Evolutionary conservation across 345 rosid species (phyloP), one percentile per base, ranked within the genome.

Genomic region (Microcos paniculata): DNA sequence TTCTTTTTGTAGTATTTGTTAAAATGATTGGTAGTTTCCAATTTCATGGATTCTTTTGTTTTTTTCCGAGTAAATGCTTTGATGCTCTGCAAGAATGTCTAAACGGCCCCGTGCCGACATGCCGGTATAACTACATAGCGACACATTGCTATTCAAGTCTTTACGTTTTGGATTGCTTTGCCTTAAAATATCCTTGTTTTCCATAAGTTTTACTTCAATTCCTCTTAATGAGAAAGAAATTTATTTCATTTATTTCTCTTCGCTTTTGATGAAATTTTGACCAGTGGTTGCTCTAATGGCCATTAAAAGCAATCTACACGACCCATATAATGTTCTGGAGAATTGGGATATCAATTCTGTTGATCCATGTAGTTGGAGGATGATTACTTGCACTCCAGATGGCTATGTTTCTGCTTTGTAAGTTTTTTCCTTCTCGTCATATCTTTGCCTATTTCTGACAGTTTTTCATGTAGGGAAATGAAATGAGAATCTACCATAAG

Each of bases 311-410:
- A 90, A 86, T 74, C 87, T 96, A 63, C 94, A 80, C 61, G 99
- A 96, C 77, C 98, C 98, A 0, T 88, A 94, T 83, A 94, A 87
- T 82, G 97, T 94, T 77, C 84, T 96, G 84, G 99, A 91, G 68
- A 90, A 89, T 75, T 96, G 99, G 99, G 99, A 96, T 85, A 86
- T 85, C 62, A 94, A 86, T 82, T 94, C 98, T 75, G 99, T 96
- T 30, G 99, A 94, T 90, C 99, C 99, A 69, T 96, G 99, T 87
- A 92, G 98, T 84, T 96, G 98, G 99, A 91, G 96, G 83, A 96
- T 96, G 99, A 87, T 96, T 71, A 88, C 97, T 77, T 96, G 99
- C 84, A 80, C 96, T 3, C 1, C 65, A 35, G 97, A 94, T 70
- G 98, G 96, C 71, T 91, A 82, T 87, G 99, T 96, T 82, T 90